phyloP scores from a whole-genome alignment of 1,284 basidiomycete genomes.

The Heterobasidion occidentale region DNA sequence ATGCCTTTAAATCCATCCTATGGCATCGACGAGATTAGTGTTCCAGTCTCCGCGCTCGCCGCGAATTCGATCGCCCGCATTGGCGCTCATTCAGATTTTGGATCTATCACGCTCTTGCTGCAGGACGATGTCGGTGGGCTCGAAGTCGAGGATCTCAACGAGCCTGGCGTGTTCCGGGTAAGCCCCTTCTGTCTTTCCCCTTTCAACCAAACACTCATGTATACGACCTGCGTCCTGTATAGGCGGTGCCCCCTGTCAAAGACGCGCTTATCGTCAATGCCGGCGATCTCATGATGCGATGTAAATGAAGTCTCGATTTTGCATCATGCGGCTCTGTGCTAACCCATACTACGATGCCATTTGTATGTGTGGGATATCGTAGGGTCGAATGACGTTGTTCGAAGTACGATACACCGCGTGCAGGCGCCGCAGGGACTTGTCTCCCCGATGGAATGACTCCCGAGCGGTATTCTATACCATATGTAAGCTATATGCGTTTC shows the following conservation, averaged over 20 bases:
- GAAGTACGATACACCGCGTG: constrained; percentile 54
- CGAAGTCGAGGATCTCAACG: constrained; percentile 47
- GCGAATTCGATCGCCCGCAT: constrained; percentile 39
- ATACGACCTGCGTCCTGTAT: neutral
- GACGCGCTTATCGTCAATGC: constrained; percentile 54
- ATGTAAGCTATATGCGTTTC: constrained; percentile 26
- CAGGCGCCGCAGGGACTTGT: constrained; percentile 30
- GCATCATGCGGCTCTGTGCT: neutral
- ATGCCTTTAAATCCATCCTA: too few species aligned
- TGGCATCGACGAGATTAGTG: constrained; percentile 16
- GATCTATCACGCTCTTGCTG: constrained; percentile 48
- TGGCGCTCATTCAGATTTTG: constrained; percentile 52
- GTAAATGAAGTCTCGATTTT: constrained; percentile 14
- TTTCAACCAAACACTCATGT: neutral
- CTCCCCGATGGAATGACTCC: constrained; percentile 29
- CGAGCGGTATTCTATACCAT: constrained; percentile 50
- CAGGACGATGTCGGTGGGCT: constrained; percentile 55
- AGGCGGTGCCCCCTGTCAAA: constrained; percentile 40
- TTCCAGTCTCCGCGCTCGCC: constrained; percentile 25
- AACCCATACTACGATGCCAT: too few species aligned
- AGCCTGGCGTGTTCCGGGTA: constrained; percentile 38
- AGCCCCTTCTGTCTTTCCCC: constrained; percentile 1
- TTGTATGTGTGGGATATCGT: neutral
- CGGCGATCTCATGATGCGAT: constrained; percentile 54
- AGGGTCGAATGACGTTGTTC: constrained; percentile 56